Evolutionary conservation across 2,329 filamentous ascomycete genomes (phyloP).

Genomic region (Sclerotinia spermophila): DNA sequence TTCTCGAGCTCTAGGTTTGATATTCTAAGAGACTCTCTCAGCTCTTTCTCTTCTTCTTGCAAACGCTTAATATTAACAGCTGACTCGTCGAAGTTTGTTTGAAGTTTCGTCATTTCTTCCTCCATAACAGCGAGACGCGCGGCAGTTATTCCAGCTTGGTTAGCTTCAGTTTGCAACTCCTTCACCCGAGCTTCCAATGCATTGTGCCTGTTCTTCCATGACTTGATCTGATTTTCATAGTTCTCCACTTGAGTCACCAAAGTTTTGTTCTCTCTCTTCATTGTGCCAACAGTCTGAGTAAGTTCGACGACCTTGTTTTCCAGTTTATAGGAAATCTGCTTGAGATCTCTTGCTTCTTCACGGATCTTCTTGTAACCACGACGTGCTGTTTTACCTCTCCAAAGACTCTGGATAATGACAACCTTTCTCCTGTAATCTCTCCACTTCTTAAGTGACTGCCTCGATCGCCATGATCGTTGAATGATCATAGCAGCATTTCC

Average conservation of each 20-base stretch:
- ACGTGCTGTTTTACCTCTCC: conserved; percentile 80
- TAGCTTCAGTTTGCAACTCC: conserved; percentile 93
- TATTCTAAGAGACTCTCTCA: conserved; percentile 76
- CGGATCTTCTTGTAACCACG: conserved; percentile 84
- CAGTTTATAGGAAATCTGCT: conserved; percentile 98
- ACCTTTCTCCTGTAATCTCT: conserved; percentile 86
- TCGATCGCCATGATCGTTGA: conserved; percentile 83
- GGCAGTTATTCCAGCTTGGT: conserved; percentile 93
- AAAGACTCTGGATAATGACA: conserved; percentile 84
- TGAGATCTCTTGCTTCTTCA: conserved; percentile 95
- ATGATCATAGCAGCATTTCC: conserved; percentile 90
- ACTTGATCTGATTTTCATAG: conserved; percentile 94
- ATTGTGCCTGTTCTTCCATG: conserved; percentile 90
- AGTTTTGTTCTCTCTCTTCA: conserved; percentile 92
- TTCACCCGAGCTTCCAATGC: conserved; percentile 84
- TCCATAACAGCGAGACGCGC: conserved; percentile 89
- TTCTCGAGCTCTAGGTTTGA: conserved; percentile 79
- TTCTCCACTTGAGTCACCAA: conserved; percentile 86
- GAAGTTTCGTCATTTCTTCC: conserved; percentile 89
- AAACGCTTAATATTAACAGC: conserved; percentile 86
- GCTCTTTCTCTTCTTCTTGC: conserved; percentile 86
- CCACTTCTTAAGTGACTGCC: conserved; percentile 75
- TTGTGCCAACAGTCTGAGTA: conserved; percentile 85
- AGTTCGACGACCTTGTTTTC: conserved; percentile 99
- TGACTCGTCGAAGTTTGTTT: conserved; percentile 86